Evolutionary conservation across 495 filamentous ascomycete species (phyloP), one percentile per base, ranked within the genome.

Genomic region (Podospora pseudopauciseta): DNA sequence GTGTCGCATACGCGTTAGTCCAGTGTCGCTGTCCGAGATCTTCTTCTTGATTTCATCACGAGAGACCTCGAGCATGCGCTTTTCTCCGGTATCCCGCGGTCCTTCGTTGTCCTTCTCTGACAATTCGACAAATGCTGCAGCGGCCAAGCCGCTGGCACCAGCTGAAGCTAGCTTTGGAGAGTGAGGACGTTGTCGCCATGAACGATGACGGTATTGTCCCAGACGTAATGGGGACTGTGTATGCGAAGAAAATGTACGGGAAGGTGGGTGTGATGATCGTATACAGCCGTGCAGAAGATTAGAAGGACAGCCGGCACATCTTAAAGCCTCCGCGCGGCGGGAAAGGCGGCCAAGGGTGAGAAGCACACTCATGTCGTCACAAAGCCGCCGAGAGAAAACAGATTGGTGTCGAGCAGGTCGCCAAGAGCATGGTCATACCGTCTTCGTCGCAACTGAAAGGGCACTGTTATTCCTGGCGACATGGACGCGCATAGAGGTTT

Each of bases 51-150:
- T 86, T 77, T 97, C 94, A 55, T 87, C 81, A 56, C 89, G 82
- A 34, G 94, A 97, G 5, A 84, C 87, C 73, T 92, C 86, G 23
- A 97, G 86, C 93, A 97, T 97, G 67, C 91, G 89, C 80, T 85
- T 84, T 79, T 97, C 93, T 39, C 85, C 83, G 4, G 92, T 96
- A 71, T 88, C 86, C 30, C 87, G 87, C 64, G 81, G 73, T 20
- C 85, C 82, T 54, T 73, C 79, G 73, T 89, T 83, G 30, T 87
- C 85, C 67, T 88, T 80, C 73, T 93, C 91, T 2, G 88, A 87
- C 27, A 96, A 74, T 68, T 86, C 80, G 49, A 96, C 83, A 73
- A 97, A 96, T 3, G 88, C 91, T 0, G 79, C 77, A 2, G 82
- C 77, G 3, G 79, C 80, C 23, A 85, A 71, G 32, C 75, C 73